These are phyloP conservation scores for Candida khao-thaluensis DNA, from an alignment of 805 yeast genomes.

Conservation along the genomic window DNA sequence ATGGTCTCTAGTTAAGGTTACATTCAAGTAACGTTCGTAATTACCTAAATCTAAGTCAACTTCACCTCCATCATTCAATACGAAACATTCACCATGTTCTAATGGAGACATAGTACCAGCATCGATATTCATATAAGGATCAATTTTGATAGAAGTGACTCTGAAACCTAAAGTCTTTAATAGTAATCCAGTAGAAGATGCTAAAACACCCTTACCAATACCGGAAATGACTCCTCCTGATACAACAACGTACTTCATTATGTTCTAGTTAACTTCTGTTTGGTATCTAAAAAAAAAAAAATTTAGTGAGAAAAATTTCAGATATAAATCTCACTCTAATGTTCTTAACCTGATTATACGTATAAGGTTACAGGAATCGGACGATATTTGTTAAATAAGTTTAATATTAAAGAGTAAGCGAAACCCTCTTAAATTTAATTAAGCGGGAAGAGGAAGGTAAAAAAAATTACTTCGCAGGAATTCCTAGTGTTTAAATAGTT, in stretches of 20 bases:
- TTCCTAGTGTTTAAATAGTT: slow-evolving; percentile 13
- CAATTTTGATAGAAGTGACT: slow-evolving; percentile 96
- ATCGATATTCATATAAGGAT: slow-evolving; percentile 98
- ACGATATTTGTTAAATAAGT: no score
- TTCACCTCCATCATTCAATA: slow-evolving; percentile 97
- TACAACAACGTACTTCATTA: slow-evolving; percentile 97
- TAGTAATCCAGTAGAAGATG: slow-evolving; percentile 94
- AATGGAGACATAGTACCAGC: slow-evolving; percentile 99
- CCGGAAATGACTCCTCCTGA: slow-evolving; percentile 99
- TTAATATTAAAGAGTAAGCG: slow-evolving; percentile 4
- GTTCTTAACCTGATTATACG: no score
- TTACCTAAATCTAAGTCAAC: slow-evolving; percentile 97
- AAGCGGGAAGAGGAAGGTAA: slow-evolving; percentile 44
- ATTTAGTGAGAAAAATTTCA: slow-evolving; percentile 1
- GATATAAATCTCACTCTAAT: neutral
- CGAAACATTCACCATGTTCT: slow-evolving; percentile 99
- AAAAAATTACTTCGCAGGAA: slow-evolving; percentile 12
- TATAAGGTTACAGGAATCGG: no score
- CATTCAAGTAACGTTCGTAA: slow-evolving; percentile 93
- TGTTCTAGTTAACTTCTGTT: slow-evolving; percentile 13
- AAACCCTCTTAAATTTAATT: slow-evolving; percentile 45
- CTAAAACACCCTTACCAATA: slow-evolving; percentile 97
- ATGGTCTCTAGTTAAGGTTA: slow-evolving; percentile 89
- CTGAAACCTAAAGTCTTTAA: slow-evolving; percentile 91
- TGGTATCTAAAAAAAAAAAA: neutral